Evolutionary conservation across 148 eudicot genomes (phyloP), one percentile per base, ranked within the genome.

Genomic region (Pharnaceum exiguum): DNA sequence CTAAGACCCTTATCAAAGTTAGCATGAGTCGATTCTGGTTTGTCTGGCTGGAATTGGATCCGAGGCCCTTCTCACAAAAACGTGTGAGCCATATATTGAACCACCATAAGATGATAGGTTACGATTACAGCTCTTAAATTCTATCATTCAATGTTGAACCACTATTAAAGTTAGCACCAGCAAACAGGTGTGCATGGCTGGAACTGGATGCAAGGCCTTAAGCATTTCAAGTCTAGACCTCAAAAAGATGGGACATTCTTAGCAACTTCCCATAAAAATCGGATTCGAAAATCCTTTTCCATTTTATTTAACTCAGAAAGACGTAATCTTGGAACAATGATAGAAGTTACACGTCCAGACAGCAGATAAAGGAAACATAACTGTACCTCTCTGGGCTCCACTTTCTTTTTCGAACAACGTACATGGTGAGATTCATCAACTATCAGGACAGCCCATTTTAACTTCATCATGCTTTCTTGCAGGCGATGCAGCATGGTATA

Each of bases 361-460:
- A 47, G 53, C 29, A 51, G 45, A 66, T 32, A 50, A 27, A 39
- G 38, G 32, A 22, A 44, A 58, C 13, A 45, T 7, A 11, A 17
- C n/a, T 33, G 42, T 77, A 94, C 99, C 99, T 94, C 99, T 65
- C 77, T 75, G 22, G 81, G 50, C 72, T 89, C 99, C 43, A 72
- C 49, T 71, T 71, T 45, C 75, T 89, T 80, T 76, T 84, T 94
- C 25, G 83, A 68, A 76, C 96, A 89, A 39, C 90, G 86, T 52
- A 94, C 73, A 66, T 89, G 89, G 66, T 94, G 99, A 69, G 99
- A 89, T 68, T 94, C 99, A 72, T 94, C 99, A 46, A 94, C 80
- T 55, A 94, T 84, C 73, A 94, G 56, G 53, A 87, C 59, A 60
- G 77, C 79, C 99, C 99, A 94, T 62, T 86, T 70, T 71, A 60